A percentile compares a stretch with the other conserved stretches of the same genome.
phyloP scores from a whole-genome alignment of 2,329 filamentous ascomycete species.

The Myrmaecium sp. region DNA sequence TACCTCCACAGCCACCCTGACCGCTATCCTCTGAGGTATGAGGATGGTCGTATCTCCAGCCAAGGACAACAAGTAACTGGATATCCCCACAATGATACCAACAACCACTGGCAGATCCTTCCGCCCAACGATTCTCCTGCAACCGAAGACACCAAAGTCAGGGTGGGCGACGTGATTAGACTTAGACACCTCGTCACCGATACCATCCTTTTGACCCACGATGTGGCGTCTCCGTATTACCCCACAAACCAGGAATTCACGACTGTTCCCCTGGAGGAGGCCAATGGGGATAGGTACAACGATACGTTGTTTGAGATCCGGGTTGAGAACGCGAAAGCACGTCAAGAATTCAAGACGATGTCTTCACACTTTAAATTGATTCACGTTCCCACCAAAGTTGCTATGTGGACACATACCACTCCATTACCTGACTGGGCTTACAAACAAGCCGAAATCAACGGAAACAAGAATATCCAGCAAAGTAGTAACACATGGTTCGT shows the following conservation, averaged over 20 bases:
- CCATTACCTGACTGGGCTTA: constrained; percentile 95
- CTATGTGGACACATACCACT: constrained; percentile 96
- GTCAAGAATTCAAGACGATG: constrained; percentile 76
- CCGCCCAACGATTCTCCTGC: constrained; percentile 39
- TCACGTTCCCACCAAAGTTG: constrained; percentile 86
- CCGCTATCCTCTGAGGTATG: constrained; percentile 81
- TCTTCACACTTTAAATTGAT: constrained; percentile 91
- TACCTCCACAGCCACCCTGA: constrained; percentile 90
- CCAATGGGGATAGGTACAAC: constrained; percentile 56
- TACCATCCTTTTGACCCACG: constrained; percentile 75
- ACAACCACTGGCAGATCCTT: constrained; percentile 94
- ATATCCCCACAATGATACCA: constrained; percentile 95
- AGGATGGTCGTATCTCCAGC: constrained; percentile 91
- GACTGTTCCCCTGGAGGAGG: constrained; percentile 56
- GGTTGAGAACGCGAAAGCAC: constrained; percentile 68
- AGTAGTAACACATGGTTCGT: constrained; percentile 90
- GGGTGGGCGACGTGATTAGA: constrained; percentile 71
- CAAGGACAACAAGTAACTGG: constrained; percentile 95
- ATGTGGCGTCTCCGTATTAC: constrained; percentile 90
- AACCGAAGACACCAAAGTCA: constrained; percentile 46
- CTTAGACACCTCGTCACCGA: constrained; percentile 78
- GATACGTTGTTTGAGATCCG: constrained; percentile 89
- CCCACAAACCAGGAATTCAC: constrained; percentile 99
- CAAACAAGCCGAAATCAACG: constrained; percentile 97
- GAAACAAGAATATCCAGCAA: constrained; percentile 86